These are phyloP conservation scores for Cladosporium sp. DNA, from an alignment of 2,329 filamentous ascomycete species.

Conservation along the genomic window DNA sequence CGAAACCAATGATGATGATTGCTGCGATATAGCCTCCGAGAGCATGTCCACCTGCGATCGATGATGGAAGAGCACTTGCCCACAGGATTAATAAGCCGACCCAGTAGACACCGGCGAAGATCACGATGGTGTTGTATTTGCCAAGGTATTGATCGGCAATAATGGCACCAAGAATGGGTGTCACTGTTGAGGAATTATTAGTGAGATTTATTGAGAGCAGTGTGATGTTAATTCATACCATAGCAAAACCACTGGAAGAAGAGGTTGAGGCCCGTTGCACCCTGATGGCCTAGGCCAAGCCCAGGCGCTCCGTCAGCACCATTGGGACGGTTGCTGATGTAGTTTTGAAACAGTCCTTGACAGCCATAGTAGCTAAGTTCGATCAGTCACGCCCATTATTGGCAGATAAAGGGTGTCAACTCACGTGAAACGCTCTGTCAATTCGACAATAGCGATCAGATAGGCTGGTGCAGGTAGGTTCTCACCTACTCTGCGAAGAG, in stretches of 20 bases:
- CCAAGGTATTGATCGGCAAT: constrained; percentile 69
- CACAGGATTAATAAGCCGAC: constrained; percentile 68
- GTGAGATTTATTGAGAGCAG: not conserved
- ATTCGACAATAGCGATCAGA: constrained; percentile 51
- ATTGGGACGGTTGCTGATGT: constrained; percentile 46
- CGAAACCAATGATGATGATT: constrained; percentile 69
- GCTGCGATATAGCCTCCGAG: constrained; percentile 65
- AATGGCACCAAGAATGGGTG: constrained; percentile 48
- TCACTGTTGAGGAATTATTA: constrained; percentile 29
- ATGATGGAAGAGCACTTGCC: constrained; percentile 61
- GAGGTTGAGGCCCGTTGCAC: constrained; percentile 47
- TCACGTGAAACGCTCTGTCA: constrained; percentile 53
- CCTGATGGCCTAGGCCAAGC: constrained; percentile 43
- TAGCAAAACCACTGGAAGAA: constrained; percentile 54
- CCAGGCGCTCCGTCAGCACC: constrained; percentile 43
- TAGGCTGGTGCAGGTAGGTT: constrained; percentile 49
- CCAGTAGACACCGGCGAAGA: constrained; percentile 64
- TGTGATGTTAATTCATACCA: constrained; percentile 1
- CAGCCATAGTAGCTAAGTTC: constrained; percentile 25
- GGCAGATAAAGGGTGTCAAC: constrained; percentile 24
- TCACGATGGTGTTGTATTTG: constrained; percentile 69
- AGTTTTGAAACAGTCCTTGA: constrained; percentile 51
- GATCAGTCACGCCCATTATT: not conserved
- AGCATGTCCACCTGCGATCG: constrained; percentile 60
- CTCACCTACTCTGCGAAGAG: constrained; percentile 49